phyloP scores from a whole-genome alignment of 345 rosid genomes.

The Eucalyptus pumila region DNA sequence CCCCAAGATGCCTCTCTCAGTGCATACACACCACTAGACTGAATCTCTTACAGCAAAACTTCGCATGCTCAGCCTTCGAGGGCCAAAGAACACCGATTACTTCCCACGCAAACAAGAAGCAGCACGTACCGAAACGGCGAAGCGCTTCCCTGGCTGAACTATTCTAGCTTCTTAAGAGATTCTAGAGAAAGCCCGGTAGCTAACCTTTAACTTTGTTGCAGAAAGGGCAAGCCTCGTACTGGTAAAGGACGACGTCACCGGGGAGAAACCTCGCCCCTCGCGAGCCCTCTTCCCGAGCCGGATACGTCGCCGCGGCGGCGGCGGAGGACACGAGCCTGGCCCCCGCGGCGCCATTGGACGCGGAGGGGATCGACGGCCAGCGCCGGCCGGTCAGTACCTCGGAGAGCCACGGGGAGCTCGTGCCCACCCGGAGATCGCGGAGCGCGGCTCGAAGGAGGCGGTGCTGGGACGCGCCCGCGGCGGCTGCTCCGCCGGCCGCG shows the following conservation, averaged over 20 bases:
- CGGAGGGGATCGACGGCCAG: constrained; percentile 10
- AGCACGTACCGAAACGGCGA: neutral
- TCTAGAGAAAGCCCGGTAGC: neutral
- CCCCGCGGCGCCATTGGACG: constrained; percentile 26
- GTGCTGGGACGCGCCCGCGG: constrained; percentile 3
- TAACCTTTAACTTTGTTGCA: constrained; percentile 93
- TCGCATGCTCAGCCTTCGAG: neutral
- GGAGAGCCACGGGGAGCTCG: constrained; percentile 7
- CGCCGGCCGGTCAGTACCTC: constrained; percentile 9
- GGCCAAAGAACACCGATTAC: neutral
- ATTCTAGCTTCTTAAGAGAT: neutral
- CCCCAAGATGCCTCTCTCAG: neutral
- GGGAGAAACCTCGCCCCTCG: constrained; percentile 25
- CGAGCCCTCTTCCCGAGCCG: constrained; percentile 38
- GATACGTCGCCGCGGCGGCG: constrained; percentile 25
- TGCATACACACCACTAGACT: neutral
- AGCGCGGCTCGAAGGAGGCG: constrained; percentile 27
- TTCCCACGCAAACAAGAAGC: neutral
- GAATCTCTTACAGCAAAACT: neutral
- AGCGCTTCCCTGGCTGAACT: neutral
- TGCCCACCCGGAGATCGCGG: constrained; percentile 7
- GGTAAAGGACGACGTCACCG: constrained; percentile 74
- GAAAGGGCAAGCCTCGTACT: constrained; percentile 96
- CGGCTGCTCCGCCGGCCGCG: neutral
- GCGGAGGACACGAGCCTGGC: constrained; percentile 30